Conservation (phyloP, 1,284 basidiomycete species). For the Ustilago nuda region DNA sequence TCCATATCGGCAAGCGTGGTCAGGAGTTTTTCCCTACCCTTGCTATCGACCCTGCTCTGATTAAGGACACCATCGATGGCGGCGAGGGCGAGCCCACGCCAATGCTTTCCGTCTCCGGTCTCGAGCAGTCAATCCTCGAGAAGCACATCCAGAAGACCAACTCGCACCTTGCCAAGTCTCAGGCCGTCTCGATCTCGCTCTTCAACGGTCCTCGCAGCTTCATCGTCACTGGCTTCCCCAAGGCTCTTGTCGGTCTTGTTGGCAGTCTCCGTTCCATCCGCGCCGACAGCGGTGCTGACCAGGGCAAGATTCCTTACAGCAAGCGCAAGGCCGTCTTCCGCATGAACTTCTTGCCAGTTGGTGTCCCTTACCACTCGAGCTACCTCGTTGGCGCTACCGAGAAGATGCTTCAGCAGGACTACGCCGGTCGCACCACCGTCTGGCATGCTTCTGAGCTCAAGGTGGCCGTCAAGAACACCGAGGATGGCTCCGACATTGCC, state of each 20-base stretch:
- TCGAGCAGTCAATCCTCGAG: constrained; percentile 78
- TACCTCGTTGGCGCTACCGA: constrained; percentile 84
- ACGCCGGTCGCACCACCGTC: constrained; percentile 71
- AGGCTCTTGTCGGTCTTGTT: constrained; percentile 92
- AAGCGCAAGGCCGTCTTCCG: constrained; percentile 95
- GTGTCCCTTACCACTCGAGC: constrained; percentile 92
- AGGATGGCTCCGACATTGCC: constrained; percentile 70
- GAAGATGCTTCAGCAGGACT: constrained; percentile 80
- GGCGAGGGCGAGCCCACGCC: constrained; percentile 93
- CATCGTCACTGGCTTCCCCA: constrained; percentile 91
- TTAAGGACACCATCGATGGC: constrained; percentile 87
- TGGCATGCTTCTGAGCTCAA: constrained; percentile 82
- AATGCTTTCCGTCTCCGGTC: constrained; percentile 90
- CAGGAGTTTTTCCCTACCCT: constrained; percentile 95
- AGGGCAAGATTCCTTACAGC: constrained; percentile 91
- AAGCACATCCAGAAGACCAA: constrained; percentile 89
- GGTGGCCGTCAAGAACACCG: constrained; percentile 91
- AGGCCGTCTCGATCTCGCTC: constrained; percentile 85
- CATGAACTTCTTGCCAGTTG: constrained; percentile 91
- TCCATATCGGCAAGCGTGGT: constrained; percentile 91
- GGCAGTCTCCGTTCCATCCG: constrained; percentile 88
- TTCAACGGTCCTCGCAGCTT: constrained; percentile 91
- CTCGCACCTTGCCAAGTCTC: constrained; percentile 81
- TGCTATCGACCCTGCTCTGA: constrained; percentile 86
- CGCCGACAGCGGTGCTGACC: constrained; percentile 87